These are phyloP conservation scores for Glycine tomentella DNA, from an alignment of 306 rosid species.

Conservation along the genomic window DNA sequence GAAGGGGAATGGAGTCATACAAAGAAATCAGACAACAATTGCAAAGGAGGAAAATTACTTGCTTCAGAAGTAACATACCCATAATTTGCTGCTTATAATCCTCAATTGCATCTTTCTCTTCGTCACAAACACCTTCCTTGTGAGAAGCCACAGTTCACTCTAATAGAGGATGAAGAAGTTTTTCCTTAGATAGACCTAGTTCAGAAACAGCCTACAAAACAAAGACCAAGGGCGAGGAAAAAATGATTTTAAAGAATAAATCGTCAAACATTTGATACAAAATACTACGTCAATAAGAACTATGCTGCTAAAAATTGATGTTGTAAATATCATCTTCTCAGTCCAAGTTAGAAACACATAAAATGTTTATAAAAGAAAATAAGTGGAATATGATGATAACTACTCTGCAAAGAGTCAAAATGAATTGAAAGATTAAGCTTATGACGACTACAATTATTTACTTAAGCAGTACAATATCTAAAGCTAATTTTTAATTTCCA, in stretches of 20 bases:
- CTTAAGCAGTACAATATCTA: background rate
- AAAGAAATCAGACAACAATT: slow-evolving; percentile 27
- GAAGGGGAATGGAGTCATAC: slow-evolving; percentile 28
- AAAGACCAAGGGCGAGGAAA: slow-evolving; percentile 28
- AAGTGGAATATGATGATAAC: slow-evolving; percentile 5
- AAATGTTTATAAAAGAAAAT: background rate
- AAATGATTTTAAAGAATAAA: slow-evolving; percentile 13
- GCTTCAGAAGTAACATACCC: slow-evolving; percentile 53
- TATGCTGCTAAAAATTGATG: background rate
- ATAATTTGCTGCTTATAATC: slow-evolving; percentile 35
- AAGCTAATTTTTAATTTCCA: slow-evolving; percentile 7
- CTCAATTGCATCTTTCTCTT: slow-evolving; percentile 58
- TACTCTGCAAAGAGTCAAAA: slow-evolving; percentile 3
- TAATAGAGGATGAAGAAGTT: slow-evolving; percentile 62
- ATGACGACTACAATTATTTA: slow-evolving; percentile 1
- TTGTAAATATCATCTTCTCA: background rate
- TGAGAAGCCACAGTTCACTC: slow-evolving; percentile 80
- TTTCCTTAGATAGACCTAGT: slow-evolving; percentile 64
- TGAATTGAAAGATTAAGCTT: slow-evolving; percentile 13
- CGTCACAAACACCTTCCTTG: slow-evolving; percentile 53
- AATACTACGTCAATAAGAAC: slow-evolving; percentile 8
- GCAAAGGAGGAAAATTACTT: slow-evolving; percentile 20
- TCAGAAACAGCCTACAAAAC: slow-evolving; percentile 69
- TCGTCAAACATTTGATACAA: slow-evolving; percentile 24
- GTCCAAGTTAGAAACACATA: slow-evolving; percentile 23